phyloP scores from a whole-genome alignment of 208 protist genomes.

The Crithidia bombi region DNA sequence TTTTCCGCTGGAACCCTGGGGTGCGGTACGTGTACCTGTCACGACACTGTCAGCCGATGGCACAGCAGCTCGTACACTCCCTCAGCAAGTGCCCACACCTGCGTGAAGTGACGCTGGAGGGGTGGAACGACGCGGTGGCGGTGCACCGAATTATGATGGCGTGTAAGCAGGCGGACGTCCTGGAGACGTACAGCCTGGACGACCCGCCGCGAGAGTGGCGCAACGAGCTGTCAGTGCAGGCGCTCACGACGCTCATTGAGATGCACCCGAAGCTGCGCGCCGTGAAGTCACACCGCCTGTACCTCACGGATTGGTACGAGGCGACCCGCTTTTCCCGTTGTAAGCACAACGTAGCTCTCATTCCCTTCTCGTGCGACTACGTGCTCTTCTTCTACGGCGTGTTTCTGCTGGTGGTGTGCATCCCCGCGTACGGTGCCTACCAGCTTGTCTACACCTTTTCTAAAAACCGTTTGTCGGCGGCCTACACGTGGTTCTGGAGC shows the following conservation, averaged over 20 bases:
- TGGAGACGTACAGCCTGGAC: constrained; percentile 82
- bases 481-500: constrained; percentile 80
- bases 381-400: constrained; percentile 63
- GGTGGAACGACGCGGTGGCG: constrained; percentile 87
- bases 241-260: constrained; percentile 86
- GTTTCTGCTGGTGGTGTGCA: constrained; percentile 62
- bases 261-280: constrained; percentile 88
- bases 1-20: constrained; percentile 89
- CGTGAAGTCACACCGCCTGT: constrained; percentile 76
- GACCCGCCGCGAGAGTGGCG: constrained; percentile 79
- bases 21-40: constrained; percentile 90
- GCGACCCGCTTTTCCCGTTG: constrained; percentile 89
- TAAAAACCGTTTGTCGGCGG: constrained; percentile 29
- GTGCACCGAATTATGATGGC: constrained; percentile 88
- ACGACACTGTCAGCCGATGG: constrained; percentile 83
- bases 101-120: constrained; percentile 75
- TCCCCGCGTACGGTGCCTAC: constrained; percentile 64
- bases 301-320: constrained; percentile 78
- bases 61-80: constrained; percentile 61
- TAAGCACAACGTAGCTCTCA: constrained; percentile 88
- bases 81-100: constrained; percentile 71
- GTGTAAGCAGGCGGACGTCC: constrained; percentile 80
- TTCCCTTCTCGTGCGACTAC: constrained; percentile 82
- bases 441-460: constrained; percentile 37
- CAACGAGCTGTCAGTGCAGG: constrained; percentile 89